Conservation (phyloP, 495 filamentous ascomycete species). For the Penicillium arizonense region DNA sequence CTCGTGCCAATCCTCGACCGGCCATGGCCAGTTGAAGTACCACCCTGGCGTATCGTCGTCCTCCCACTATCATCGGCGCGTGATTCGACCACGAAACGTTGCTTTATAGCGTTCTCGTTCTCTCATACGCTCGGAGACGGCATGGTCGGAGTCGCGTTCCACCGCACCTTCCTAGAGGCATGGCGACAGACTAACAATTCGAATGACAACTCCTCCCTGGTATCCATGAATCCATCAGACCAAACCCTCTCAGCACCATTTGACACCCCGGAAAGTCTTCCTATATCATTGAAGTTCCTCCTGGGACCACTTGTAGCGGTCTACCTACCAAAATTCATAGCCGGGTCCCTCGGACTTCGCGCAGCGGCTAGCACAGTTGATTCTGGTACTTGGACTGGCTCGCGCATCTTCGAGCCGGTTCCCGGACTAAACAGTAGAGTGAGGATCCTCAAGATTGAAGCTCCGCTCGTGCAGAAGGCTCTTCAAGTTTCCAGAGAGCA, state of each 20-base stretch:
- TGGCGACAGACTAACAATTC: conserved; percentile 1
- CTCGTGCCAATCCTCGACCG: conserved; percentile 19
- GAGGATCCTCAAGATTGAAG: conserved; percentile 18
- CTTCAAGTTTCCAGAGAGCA: conserved; percentile 12
- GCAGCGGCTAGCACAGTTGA: conserved; percentile 18
- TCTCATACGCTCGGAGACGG: conserved; percentile 26
- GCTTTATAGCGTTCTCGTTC: conserved; percentile 22
- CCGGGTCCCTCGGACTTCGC: conserved; percentile 13
- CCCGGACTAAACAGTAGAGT: conserved; percentile 7
- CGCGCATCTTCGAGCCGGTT: conserved; percentile 13
- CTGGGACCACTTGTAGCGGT: conserved; percentile 16
- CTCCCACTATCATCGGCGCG: conserved; percentile 11
- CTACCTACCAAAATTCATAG: conserved; percentile 13
- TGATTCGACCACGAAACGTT: conserved; percentile 8
- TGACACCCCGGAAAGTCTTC: conserved; percentile 22
- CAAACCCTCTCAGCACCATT: conserved; percentile 15
- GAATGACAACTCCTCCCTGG: neutral
- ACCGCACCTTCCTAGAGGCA: conserved; percentile 17
- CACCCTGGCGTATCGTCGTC: conserved; percentile 26
- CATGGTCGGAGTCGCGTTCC: conserved; percentile 20
- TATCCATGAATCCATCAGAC: conserved; percentile 2
- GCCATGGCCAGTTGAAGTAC: conserved; percentile 20
- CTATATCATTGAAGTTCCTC: conserved; percentile 25
- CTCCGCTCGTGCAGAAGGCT: conserved; percentile 11
- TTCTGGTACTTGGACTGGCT: conserved; percentile 21